Evolutionary conservation across 2,329 filamentous ascomycete species (phyloP).

Genomic region (Colletotrichum trifolii): DNA sequence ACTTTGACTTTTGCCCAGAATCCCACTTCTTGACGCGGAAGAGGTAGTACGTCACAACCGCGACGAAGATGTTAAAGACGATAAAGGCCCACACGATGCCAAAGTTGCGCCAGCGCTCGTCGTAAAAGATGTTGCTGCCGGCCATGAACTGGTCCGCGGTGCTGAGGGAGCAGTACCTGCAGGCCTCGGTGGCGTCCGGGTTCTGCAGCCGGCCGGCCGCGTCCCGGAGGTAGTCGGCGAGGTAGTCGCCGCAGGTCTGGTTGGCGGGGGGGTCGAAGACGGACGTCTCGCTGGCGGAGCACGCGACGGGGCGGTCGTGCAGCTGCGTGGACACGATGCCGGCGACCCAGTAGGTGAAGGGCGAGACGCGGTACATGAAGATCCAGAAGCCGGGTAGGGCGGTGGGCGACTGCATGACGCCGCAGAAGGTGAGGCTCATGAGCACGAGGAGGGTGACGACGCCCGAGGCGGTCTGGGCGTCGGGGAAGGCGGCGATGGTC

Average conservation of each 20-base stretch:
- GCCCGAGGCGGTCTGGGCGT: conserved; percentile 74
- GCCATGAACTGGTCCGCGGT: conserved; percentile 71
- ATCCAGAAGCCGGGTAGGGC: conserved; percentile 78
- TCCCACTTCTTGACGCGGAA: conserved; percentile 42
- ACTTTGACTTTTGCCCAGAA: conserved; percentile 17
- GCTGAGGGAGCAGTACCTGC: conserved; percentile 74
- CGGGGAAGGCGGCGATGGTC: conserved; percentile 76
- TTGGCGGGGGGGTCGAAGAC: conserved; percentile 72
- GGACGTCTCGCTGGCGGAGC: conserved; percentile 67
- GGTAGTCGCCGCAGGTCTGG: conserved; percentile 73
- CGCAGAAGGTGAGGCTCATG: conserved; percentile 70
- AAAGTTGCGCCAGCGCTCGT: conserved; percentile 74
- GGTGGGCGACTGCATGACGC: conserved; percentile 69
- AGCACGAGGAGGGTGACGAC: conserved; percentile 70
- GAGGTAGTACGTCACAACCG: conserved; percentile 71
- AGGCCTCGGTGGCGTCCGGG: conserved; percentile 63
- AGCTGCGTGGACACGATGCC: conserved; percentile 76
- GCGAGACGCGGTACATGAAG: conserved; percentile 78
- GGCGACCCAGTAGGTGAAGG: conserved; percentile 76
- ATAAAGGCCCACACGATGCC: conserved; percentile 77
- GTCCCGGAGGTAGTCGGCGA: conserved; percentile 62
- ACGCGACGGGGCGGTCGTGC: conserved; percentile 62
- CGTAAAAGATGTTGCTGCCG: conserved; percentile 58
- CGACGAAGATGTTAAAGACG: conserved; percentile 69
- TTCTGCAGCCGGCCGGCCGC: conserved; percentile 72